Conservation (phyloP, 495 filamentous ascomycete genomes). For the Rhypophila decipiens region DNA sequence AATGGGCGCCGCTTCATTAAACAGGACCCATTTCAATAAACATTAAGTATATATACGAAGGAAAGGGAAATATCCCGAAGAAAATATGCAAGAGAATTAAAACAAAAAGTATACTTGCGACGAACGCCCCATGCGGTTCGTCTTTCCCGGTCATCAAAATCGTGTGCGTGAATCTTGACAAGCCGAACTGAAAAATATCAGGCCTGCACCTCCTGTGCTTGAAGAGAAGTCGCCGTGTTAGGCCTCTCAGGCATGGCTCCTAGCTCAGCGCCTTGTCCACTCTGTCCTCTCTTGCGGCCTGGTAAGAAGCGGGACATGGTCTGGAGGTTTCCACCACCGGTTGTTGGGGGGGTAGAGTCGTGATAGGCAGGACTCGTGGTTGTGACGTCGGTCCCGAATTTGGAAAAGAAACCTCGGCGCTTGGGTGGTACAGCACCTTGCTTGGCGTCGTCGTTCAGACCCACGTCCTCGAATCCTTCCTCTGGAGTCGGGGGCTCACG, state of each 20-base stretch:
- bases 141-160: too few species aligned
- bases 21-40: too few species aligned
- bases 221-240: constrained; percentile 17
- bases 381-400: constrained; percentile 66
- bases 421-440: constrained; percentile 47
- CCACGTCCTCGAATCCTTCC: constrained; percentile 77
- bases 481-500: constrained; percentile 57
- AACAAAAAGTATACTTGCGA: too few species aligned
- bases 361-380: background rate
- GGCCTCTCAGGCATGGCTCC: constrained; percentile 43
- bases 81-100: too few species aligned
- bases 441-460: constrained; percentile 58
- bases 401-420: constrained; percentile 77
- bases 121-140: too few species aligned
- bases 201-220: constrained; percentile 31
- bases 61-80: too few species aligned
- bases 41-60: too few species aligned
- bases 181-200: too few species aligned
- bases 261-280: constrained; percentile 65
- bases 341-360: background rate
- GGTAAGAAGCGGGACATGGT: constrained; percentile 59
- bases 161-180: too few species aligned
- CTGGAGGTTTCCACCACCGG: constrained; percentile 14
- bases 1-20: too few species aligned
- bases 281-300: constrained; percentile 68